Conservation (phyloP, 129 eudicot genomes). For the Rutidosis leptorrhynchoides region DNA sequence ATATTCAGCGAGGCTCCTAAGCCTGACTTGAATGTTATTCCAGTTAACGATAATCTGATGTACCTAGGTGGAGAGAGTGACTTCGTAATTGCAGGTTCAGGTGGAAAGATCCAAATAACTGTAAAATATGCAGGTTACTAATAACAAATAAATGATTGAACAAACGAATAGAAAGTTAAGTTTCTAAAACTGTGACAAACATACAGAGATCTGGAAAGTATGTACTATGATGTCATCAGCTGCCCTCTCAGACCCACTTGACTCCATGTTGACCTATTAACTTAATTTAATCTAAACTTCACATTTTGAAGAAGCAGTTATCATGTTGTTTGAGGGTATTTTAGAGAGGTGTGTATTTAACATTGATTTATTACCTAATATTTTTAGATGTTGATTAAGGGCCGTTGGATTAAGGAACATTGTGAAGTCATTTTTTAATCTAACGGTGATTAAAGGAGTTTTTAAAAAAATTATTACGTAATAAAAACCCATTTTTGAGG, state of each 20-base stretch:
- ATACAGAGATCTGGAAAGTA: constrained; percentile 91
- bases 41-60: constrained; percentile 85
- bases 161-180: background rate
- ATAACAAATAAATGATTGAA: background rate
- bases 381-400: no score
- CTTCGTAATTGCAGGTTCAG: constrained; percentile 33
- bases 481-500: no score
- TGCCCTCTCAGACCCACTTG: constrained; percentile 96
- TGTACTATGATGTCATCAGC: constrained; percentile 94
- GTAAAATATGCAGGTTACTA: constrained; percentile 5
- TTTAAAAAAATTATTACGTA: no score
- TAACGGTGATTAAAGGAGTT: no score
- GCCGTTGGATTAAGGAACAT: no score
- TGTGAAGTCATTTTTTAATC: no score
- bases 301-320: no score
- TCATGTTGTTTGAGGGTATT: no score
- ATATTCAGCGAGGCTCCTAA: constrained; percentile 53
- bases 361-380: no score
- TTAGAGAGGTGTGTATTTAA: no score
- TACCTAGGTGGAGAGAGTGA: constrained; percentile 84
- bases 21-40: constrained; percentile 80
- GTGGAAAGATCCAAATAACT: background rate
- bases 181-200: constrained; percentile 30
- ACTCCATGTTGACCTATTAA: no score
- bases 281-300: no score